Evolutionary conservation across 768 basidiomycete species (phyloP), one percentile per base, ranked within the genome.

Genomic region (Podaxis sp.): DNA sequence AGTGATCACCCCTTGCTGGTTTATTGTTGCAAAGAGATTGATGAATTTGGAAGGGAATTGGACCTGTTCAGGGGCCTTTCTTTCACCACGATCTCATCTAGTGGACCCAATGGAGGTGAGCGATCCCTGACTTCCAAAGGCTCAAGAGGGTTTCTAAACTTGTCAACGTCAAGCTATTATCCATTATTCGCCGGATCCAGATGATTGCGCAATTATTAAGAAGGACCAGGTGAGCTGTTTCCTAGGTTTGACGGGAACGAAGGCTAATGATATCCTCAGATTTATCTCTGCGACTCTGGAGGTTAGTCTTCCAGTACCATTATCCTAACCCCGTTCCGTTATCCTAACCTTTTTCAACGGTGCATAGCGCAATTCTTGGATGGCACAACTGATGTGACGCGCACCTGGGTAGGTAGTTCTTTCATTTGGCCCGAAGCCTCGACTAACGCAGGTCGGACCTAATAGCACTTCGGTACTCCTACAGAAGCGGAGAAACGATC

Each of bases 311-410:
- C 13, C 19, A 22, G 1, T 43, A 15, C 15, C 15, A 13, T 2
- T n/a, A 43, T 43, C n/a, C 41, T 4, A 15, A 1, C 41, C 22
- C 33, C 27, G 38, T 0, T 11, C 22, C 8, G 13, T 29, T 40
- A 3, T 25, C 36, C 46, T 55, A 69, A 59, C 29, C 13, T 49
- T 46, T n/a, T 13, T 24, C 33, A n/a, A 50, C 22, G 6, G 22
- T 4, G 4, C 29, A 55, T 22, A 90, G 89, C 83, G 2, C 95
- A 97, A 75, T 96, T 88, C 75, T 72, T 85, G 37, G 96, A 98
- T 67, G 96, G 96, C 9, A 98, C 96, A 0, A 99, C 97, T 1
- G 96, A 99, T 70, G 91, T 91, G 15, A 96, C 95, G 1, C 80
- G 96, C 47, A 97, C 94, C 64, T 89, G 86, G 87, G 91, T 90